Evolutionary conservation across 2,329 filamentous ascomycete species (phyloP).

Genomic region (Aspergillus ochraceus): DNA sequence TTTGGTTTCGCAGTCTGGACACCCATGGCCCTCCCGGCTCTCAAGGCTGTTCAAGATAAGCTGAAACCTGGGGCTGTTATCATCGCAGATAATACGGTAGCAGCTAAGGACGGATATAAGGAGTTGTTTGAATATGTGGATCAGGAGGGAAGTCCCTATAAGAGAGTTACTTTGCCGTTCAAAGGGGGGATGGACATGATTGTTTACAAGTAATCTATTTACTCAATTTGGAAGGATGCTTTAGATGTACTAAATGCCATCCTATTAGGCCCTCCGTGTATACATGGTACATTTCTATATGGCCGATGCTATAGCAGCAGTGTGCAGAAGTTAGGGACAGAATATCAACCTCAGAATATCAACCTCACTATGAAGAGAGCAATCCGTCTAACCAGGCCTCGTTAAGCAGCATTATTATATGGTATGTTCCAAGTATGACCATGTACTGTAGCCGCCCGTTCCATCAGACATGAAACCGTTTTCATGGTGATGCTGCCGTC

Average conservation of each 20-base stretch:
- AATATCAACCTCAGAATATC: too few species aligned
- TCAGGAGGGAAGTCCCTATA: not conserved
- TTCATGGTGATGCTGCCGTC: too few species aligned
- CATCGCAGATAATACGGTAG: constrained; percentile 52
- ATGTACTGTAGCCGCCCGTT: too few species aligned
- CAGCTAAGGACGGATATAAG: constrained; percentile 41
- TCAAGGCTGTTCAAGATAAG: constrained; percentile 49
- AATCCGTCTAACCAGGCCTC: too few species aligned
- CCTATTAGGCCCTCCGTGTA: too few species aligned
- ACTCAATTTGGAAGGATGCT: not conserved
- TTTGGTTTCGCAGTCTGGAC: not conserved
- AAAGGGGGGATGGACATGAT: not conserved
- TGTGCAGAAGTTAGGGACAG: too few species aligned
- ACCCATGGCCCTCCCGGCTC: constrained; percentile 53
- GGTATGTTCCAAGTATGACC: too few species aligned
- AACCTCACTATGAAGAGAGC: too few species aligned
- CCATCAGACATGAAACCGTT: too few species aligned
- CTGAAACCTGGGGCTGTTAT: constrained; percentile 51
- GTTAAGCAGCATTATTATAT: too few species aligned
- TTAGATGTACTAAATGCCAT: not conserved
- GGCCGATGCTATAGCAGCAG: too few species aligned
- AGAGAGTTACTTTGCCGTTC: not conserved
- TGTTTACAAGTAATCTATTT: not conserved
- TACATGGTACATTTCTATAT: too few species aligned
- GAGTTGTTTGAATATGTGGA: not conserved